Percentiles rank a stretch among this genome's conserved stretches.
Conservation (phyloP, 768 basidiomycete genomes). For the Pisolithus orientalis region DNA sequence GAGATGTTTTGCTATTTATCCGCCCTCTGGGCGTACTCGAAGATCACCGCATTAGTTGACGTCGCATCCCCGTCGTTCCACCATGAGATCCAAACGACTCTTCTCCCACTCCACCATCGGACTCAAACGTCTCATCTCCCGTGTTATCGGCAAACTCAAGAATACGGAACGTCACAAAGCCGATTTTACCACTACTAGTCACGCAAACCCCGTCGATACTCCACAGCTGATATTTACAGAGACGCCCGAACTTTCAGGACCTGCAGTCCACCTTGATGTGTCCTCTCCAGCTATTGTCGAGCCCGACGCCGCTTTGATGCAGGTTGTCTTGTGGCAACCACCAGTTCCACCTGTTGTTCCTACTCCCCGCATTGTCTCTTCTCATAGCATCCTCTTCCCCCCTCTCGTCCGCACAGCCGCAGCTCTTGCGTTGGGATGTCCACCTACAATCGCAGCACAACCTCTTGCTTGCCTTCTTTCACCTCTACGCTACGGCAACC, state of each 20-base stretch:
- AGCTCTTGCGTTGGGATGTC: background rate
- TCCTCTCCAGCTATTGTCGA: background rate
- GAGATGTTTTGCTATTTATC: background rate
- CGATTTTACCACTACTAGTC: background rate
- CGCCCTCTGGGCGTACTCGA: background rate
- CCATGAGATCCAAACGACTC: background rate
- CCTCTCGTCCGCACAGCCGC: background rate
- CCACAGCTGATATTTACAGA: background rate
- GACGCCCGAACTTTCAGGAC: background rate
- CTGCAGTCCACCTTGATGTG: background rate
- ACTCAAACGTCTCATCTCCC: background rate
- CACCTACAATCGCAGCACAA: background rate
- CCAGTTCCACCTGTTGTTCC: background rate
- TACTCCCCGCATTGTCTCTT: background rate
- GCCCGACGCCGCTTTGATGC: background rate
- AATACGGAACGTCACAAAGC: background rate
- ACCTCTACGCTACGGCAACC: background rate
- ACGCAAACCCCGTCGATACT: background rate
- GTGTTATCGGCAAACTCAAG: slow-evolving; percentile 1
- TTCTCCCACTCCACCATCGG: background rate
- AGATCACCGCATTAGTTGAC: background rate
- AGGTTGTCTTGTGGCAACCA: slow-evolving; percentile 1
- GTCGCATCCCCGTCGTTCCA: background rate
- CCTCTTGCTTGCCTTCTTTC: background rate
- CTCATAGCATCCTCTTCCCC: background rate